These are phyloP conservation scores for Xanthoconium stramineum DNA, from an alignment of 768 basidiomycete genomes.

Conservation along the genomic window DNA sequence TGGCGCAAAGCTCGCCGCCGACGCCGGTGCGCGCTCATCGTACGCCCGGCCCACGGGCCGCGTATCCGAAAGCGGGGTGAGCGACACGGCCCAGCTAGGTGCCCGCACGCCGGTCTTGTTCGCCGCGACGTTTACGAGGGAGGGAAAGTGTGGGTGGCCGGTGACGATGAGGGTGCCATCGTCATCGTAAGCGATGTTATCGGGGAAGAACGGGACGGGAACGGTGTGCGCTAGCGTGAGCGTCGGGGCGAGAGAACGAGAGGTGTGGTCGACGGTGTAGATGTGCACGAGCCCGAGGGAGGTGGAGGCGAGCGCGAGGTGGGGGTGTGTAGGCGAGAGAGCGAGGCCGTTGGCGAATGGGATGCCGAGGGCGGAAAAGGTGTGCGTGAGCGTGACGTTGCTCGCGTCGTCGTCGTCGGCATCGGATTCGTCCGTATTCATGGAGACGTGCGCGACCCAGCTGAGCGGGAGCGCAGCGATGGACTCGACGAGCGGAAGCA, in stretches of 20 bases:
- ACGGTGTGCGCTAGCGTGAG: slow-evolving; percentile 41
- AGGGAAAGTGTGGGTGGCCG: slow-evolving; percentile 65
- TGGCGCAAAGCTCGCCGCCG: slow-evolving; percentile 42
- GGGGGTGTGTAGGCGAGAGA: slow-evolving; percentile 45
- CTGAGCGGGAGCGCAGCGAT: slow-evolving; percentile 53
- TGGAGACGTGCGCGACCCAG: slow-evolving; percentile 55
- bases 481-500: slow-evolving; percentile 55
- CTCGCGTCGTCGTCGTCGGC: slow-evolving; percentile 19
- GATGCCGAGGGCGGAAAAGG: slow-evolving; percentile 44
- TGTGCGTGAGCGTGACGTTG: slow-evolving; percentile 29
- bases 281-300: slow-evolving; percentile 45
- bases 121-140: slow-evolving; percentile 43
- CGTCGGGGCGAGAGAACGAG: slow-evolving; percentile 27
- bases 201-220: slow-evolving; percentile 54
- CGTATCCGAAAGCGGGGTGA: slow-evolving; percentile 28
- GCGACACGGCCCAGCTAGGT: slow-evolving; percentile 58
- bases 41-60: slow-evolving; percentile 15
- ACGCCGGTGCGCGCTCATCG: slow-evolving; percentile 47
- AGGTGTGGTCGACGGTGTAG: slow-evolving; percentile 44
- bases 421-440: slow-evolving; percentile 15
- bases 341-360: slow-evolving; percentile 72
- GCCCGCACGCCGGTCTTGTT: slow-evolving; percentile 39
- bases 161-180: slow-evolving; percentile 50
- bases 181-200: slow-evolving; percentile 58
- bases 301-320: slow-evolving; percentile 58